A percentile compares a stretch with the other conserved stretches of the same genome.
Conservation (phyloP, 2,329 filamentous ascomycete genomes). For the Ascochyta pisi region DNA sequence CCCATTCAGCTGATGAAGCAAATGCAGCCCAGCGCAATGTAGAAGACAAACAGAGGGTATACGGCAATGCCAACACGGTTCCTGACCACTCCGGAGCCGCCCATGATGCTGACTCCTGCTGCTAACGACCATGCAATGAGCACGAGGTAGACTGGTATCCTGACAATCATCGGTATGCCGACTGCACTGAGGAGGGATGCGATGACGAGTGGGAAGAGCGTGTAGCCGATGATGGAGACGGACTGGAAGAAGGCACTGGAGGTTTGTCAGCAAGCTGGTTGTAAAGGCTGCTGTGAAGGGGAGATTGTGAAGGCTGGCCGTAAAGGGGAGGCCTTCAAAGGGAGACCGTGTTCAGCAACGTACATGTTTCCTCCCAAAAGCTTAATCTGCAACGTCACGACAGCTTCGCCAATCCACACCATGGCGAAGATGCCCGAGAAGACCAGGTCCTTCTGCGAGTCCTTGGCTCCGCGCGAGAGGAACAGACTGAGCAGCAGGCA, state of each 20-base stretch:
- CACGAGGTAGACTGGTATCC: slow-evolving; percentile 89
- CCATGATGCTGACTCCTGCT: slow-evolving; percentile 93
- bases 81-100: slow-evolving; percentile 92
- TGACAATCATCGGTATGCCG: slow-evolving; percentile 76
- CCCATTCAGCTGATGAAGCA: slow-evolving; percentile 85
- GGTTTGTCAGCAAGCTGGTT: slow-evolving; percentile 34
- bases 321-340: too few species aligned
- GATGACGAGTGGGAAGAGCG: slow-evolving; percentile 93
- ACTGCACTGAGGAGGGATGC: slow-evolving; percentile 88
- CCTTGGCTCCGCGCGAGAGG: slow-evolving; percentile 79
- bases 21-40: slow-evolving; percentile 87
- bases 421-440: slow-evolving; percentile 97
- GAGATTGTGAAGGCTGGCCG: too few species aligned
- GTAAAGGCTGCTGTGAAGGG: not conserved
- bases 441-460: slow-evolving; percentile 83
- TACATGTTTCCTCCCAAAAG: slow-evolving; percentile 96
- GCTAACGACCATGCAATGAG: slow-evolving; percentile 92
- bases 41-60: slow-evolving; percentile 94
- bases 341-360: slow-evolving; percentile 50
- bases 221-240: slow-evolving; percentile 97
- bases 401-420: slow-evolving; percentile 95
- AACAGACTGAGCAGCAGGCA: slow-evolving; percentile 87
- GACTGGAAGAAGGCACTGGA: slow-evolving; percentile 94
- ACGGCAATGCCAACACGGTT: slow-evolving; percentile 94
- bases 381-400: slow-evolving; percentile 98